Percentiles rank a stretch among this genome's conserved stretches.
Evolutionary conservation across 106 monocot genomes (phyloP).

Genomic region (Hemerocallis citrina): DNA sequence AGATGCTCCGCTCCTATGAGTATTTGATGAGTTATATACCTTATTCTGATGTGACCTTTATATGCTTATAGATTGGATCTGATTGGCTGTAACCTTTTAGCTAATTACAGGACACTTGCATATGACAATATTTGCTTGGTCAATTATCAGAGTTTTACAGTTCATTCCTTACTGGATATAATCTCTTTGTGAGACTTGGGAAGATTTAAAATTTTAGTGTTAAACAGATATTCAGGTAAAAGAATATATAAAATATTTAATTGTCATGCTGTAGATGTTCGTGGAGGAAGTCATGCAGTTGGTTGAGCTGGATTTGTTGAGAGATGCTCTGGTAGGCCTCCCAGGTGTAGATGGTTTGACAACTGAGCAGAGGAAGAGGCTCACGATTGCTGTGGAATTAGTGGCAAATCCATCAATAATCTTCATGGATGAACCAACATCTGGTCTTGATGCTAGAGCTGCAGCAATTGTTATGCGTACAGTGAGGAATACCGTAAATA

Average conservation of each 20-base stretch:
- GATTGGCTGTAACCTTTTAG: too few relatives aligned
- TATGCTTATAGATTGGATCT: too few relatives aligned
- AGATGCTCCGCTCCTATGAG: too few relatives aligned
- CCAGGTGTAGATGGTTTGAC: constrained; percentile 73
- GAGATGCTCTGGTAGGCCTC: constrained; percentile 66
- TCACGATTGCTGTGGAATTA: constrained; percentile 87
- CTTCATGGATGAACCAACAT: constrained; percentile 98
- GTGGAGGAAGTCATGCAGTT: constrained; percentile 77
- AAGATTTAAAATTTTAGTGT: neutral
- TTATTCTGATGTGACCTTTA: too few relatives aligned
- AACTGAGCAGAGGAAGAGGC: constrained; percentile 83
- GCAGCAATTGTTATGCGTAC: constrained; percentile 96
- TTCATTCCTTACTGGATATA: neutral
- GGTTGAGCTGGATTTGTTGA: constrained; percentile 62
- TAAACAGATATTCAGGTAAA: neutral
- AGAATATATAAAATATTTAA: neutral
- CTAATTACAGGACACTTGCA: too few relatives aligned
- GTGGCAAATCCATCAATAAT: constrained; percentile 94
- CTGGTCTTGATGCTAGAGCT: constrained; percentile 90
- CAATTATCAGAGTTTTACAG: neutral
- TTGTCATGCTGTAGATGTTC: constrained; percentile 45
- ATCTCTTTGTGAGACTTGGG: neutral
- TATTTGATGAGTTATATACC: too few relatives aligned
- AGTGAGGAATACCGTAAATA: constrained; percentile 80
- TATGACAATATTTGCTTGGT: neutral